Percentiles rank a stretch among this genome's conserved stretches.
phyloP scores from a whole-genome alignment of 495 filamentous ascomycete genomes.

The Hypomontagnella monticulosa region DNA sequence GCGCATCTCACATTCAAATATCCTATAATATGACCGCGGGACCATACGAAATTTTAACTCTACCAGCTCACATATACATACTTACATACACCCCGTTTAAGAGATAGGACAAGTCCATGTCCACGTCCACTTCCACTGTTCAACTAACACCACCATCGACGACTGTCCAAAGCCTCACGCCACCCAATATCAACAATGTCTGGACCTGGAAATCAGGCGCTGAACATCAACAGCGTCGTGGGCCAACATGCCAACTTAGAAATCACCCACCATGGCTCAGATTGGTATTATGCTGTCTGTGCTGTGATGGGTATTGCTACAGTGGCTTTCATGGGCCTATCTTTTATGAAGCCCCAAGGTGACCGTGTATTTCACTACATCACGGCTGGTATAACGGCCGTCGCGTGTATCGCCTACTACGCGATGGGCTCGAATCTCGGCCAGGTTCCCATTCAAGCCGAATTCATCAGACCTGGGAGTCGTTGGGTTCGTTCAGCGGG shows the following conservation, averaged over 20 bases:
- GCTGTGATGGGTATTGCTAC: conserved; percentile 58
- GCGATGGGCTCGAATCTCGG: conserved; percentile 75
- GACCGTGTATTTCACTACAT: conserved; percentile 78
- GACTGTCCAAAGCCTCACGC: not conserved
- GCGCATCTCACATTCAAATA: conserved; percentile 13
- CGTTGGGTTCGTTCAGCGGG: conserved; percentile 54
- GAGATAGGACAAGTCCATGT: no score
- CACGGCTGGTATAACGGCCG: conserved; percentile 65
- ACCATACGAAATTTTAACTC: not conserved
- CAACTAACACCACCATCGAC: not conserved
- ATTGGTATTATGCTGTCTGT: conserved; percentile 63
- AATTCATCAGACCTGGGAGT: conserved; percentile 55
- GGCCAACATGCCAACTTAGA: conserved; percentile 58
- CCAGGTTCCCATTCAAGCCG: conserved; percentile 66
- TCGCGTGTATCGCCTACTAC: conserved; percentile 74
- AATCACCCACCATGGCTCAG: conserved; percentile 68
- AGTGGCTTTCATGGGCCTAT: conserved; percentile 54
- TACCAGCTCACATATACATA: no score
- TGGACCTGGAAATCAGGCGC: conserved; percentile 56
- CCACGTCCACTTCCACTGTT: not conserved
- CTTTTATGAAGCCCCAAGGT: conserved; percentile 59
- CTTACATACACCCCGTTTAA: not conserved
- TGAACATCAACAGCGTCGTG: conserved; percentile 57
- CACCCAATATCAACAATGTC: conserved; percentile 5
- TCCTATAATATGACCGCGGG: not conserved